phyloP scores from a whole-genome alignment of 495 filamentous ascomycete species.

The Penicillium silybi region DNA sequence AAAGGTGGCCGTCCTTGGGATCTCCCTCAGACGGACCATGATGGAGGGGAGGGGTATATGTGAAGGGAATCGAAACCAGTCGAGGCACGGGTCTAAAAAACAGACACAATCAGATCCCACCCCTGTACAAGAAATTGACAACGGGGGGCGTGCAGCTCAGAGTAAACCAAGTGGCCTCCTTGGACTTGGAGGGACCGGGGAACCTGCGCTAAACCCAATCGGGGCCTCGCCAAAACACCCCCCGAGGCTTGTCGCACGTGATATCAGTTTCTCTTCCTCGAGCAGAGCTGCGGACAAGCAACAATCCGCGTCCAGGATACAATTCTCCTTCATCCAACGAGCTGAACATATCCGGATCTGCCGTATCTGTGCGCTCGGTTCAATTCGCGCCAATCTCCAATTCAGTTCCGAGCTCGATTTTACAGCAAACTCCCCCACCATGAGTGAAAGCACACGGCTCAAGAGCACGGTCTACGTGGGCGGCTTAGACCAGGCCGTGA shows the following conservation, averaged over 20 bases:
- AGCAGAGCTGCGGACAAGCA: not conserved
- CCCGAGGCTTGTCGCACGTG: constrained; percentile 33
- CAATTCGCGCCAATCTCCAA: not conserved
- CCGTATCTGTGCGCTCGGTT: not conserved
- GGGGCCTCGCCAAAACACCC: constrained; percentile 40
- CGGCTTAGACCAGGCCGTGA: constrained; percentile 78
- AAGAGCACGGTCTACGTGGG: constrained; percentile 88
- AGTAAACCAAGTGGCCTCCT: constrained; percentile 48
- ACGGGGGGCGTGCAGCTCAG: constrained; percentile 23
- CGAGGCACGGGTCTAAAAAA: constrained; percentile 15
- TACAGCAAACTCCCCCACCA: constrained; percentile 30
- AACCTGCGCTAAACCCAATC: constrained; percentile 30
- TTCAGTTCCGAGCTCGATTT: not conserved
- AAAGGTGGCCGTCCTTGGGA: constrained; percentile 93
- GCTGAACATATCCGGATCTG: not conserved
- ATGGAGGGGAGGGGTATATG: constrained; percentile 33
- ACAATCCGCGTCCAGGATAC: not conserved
- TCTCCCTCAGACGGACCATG: constrained; percentile 95
- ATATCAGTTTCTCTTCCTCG: constrained; percentile 32
- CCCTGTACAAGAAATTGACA: constrained; percentile 24
- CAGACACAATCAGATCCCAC: constrained; percentile 18
- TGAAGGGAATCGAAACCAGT: constrained; percentile 17
- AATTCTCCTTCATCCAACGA: not conserved
- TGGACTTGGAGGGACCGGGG: constrained; percentile 38
- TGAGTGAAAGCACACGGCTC: constrained; percentile 78